Evolutionary conservation across 345 rosid species (phyloP), one percentile per base, ranked within the genome.

Genomic region (Populus deltoides): DNA sequence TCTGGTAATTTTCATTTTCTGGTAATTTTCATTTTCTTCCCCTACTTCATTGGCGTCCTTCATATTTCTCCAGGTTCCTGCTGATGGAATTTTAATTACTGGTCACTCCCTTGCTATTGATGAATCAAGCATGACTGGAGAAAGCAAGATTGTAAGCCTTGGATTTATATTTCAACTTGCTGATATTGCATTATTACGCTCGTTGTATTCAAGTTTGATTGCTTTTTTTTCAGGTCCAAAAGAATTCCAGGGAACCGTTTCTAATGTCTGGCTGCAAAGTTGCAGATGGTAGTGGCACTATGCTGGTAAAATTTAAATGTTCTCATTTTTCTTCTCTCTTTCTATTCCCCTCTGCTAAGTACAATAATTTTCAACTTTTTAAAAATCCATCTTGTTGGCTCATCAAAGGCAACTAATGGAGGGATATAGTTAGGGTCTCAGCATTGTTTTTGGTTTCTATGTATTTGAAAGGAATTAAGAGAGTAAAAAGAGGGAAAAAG

Each of bases 51-150:
- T 8, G 22, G 38, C 16, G 10, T 36, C 71, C 24, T 70, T 24
- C 35, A n/a, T 59, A 18, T 33, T 22, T 75, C 45, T 72, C 17
- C 84, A 96, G 99, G 97, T 96, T 49, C 98, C 99, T 20, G 98
- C 99, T 72, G 99, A 96, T 89, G 99, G 99, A 87, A 82, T 97
- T 84, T 79, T 94, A 80, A 84, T 94, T 74, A 83, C 88, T 75
- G 95, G 99, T 70, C 99, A 96, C 85, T 96, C 99, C 81, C 98
- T 97, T 78, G 88, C 93, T 27, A 90, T 94, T 61, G 97, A 97
- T 71, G 98, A 97, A 86, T 97, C 99, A 78, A 97, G 98, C 92
- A 97, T 97, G 99, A 97, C 99, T 33, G 99, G 99, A 70, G 99
- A 97, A 86, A 97, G 99, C 92, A 90, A 90, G 89, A 84, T 81